A percentile compares a stretch with the other conserved stretches of the same genome.
phyloP scores from a whole-genome alignment of 1,139 yeast species.

The Saccharomycopsis crataegensis region DNA sequence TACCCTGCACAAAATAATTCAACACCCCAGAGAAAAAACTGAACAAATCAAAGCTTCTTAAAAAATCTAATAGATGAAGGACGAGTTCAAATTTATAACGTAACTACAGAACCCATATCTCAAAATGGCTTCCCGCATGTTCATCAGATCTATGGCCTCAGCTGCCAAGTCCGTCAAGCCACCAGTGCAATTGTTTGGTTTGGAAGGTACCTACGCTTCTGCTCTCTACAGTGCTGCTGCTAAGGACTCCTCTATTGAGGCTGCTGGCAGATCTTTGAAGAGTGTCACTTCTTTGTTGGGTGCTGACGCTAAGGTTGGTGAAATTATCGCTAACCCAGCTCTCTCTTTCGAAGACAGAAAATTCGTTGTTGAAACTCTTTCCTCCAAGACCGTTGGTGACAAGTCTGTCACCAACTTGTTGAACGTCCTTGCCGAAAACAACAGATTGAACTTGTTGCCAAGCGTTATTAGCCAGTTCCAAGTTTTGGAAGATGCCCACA shows the following conservation, averaged over 20 bases:
- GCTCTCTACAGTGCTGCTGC: slow-evolving; percentile 92
- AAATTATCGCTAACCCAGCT: slow-evolving; percentile 75
- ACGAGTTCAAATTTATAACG: too few species aligned
- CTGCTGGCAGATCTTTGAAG: slow-evolving; percentile 61
- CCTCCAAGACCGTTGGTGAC: slow-evolving; percentile 48
- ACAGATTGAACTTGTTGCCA: slow-evolving; percentile 71
- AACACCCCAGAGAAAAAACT: background rate
- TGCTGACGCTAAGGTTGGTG: slow-evolving; percentile 56
- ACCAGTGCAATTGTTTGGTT: slow-evolving; percentile 90
- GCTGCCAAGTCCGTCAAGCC: slow-evolving; percentile 55
- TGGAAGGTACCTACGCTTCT: slow-evolving; percentile 95
- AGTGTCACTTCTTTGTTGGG: slow-evolving; percentile 49
- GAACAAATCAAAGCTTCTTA: background rate
- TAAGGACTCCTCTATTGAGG: slow-evolving; percentile 69
- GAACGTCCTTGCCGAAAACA: slow-evolving; percentile 85
- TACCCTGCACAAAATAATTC: background rate
- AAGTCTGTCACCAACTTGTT: slow-evolving; percentile 74
- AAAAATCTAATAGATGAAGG: too few species aligned
- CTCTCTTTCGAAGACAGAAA: slow-evolving; percentile 70
- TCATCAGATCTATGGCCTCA: slow-evolving; percentile 65
- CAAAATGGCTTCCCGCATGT: slow-evolving; percentile 56
- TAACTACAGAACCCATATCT: background rate
- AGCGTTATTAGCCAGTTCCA: slow-evolving; percentile 66
- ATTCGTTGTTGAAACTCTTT: slow-evolving; percentile 54
- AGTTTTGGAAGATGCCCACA: slow-evolving; percentile 77